Evolutionary conservation across 306 rosid species (phyloP), one percentile per base, ranked within the genome.

Genomic region (Prunus salicina): DNA sequence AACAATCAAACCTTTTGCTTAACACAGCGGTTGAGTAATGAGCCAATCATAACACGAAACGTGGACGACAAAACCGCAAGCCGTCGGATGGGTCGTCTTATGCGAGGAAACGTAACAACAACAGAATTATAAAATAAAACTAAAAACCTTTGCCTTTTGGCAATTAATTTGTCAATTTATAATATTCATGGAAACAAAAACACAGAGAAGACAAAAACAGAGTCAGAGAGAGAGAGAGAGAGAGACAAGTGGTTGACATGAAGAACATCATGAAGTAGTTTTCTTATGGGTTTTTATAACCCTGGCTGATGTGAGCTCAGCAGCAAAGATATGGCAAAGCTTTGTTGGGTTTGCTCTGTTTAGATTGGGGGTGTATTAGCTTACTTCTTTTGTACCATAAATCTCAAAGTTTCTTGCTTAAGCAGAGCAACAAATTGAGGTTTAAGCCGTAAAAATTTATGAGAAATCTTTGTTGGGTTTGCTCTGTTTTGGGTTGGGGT

Each of bases 51-150:
- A 32, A 22, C 62, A 49, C 5, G 66, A 49, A 75, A 64, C 64
- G 63, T 50, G 79, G 62, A 75, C 71, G 24, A 75, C 63, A 65
- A 75, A 64, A 75, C 70, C 51, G 62, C 70, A 58, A 0, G 25
- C 63, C 72, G 64, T 52, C 43, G 6, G 79, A 64, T 47, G 20
- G 28, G 12, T 13, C 7, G 25, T 22, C 43, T 13, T 8, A 6
- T 6, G 20, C 3, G 43, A 30, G 16, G 38, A 50, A 74, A 15
- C 41, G 46, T 45, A 45, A 10, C 28, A 41, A 41, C 13, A 38
- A 7, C 25, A 66, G 20, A 38, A 38, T 66, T 14, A 19, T 19
- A 38, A 2, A n/a, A n/a, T 2, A 6, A 34, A 38, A 45, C 22
- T 18, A 7, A 60, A 46, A 15, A 49, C 16, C 67, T 15, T 69